Evolutionary conservation across 768 basidiomycete species (phyloP).

Genomic region (Tricholoma sp.): DNA sequence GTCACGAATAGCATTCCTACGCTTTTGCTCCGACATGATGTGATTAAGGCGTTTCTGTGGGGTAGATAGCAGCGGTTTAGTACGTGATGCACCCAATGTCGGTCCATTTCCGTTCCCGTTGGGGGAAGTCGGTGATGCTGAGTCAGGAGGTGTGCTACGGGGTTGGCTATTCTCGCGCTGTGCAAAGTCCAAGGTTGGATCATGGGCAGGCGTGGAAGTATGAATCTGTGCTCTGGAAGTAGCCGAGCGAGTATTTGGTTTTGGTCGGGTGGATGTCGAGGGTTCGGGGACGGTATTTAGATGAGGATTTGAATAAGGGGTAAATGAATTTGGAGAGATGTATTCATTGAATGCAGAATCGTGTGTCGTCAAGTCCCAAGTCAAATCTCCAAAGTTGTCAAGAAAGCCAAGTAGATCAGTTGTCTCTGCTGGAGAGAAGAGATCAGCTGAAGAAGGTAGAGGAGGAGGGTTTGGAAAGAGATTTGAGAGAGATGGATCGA

Average conservation of each 20-base stretch:
- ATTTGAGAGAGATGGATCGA: conserved; percentile 53
- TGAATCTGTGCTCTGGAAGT: conserved; percentile 21
- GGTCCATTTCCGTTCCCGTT: conserved; percentile 5
- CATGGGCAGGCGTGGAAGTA: conserved; percentile 16
- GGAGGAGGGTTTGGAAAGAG: conserved; percentile 62
- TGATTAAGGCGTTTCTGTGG: conserved; percentile 89
- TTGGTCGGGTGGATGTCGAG: conserved; percentile 32
- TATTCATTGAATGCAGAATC: conserved; percentile 28
- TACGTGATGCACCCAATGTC: conserved; percentile 22
- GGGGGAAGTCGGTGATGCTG: conserved; percentile 20
- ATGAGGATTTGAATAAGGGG: conserved; percentile 47
- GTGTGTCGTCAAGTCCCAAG: conserved; percentile 49
- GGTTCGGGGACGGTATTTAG: conserved; percentile 38
- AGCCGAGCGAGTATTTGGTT: conserved; percentile 23
- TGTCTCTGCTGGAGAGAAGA: conserved; percentile 75
- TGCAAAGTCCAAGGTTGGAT: conserved; percentile 15
- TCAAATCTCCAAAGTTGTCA: conserved; percentile 64
- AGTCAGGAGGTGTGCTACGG: conserved; percentile 24
- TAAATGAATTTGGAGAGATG: conserved; percentile 16
- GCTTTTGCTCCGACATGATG: conserved; percentile 93
- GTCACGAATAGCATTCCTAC: conserved; percentile 86
- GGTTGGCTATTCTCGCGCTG: conserved; percentile 18
- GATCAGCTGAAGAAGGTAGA: conserved; percentile 65
- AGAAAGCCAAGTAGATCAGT: conserved; percentile 78
- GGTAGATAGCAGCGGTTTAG: conserved; percentile 68